Base-by-base conservation (phyloP, 2,329 filamentous ascomycete genomes). In the Phyllachora maydis region DNA sequence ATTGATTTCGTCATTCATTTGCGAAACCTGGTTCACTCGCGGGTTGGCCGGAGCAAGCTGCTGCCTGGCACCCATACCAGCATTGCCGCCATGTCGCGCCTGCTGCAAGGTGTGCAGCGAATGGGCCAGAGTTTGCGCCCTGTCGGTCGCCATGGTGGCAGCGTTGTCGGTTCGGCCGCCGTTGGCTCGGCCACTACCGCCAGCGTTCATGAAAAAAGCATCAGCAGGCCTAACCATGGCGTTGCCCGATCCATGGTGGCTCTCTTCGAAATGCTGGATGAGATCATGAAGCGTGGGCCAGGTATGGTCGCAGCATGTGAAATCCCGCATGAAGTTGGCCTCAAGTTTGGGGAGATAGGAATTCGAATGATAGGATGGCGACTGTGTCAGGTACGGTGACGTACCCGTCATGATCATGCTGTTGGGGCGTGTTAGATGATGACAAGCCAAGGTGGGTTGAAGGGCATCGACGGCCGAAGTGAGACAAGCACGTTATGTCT, bases 291-390 rank as follows among this genome's bases (percentile, higher is more conserved):
- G 65, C 23, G 83, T 90, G 13, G 83, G 76, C 35, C 93, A 63
- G 16, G 74, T 85, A 38, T 79, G 66, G 39, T 82, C 82, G 50
- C 88, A 98, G 54, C 88, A 98, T 24, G 75, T 75, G 50, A 95
- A 95, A 52, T 95, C 83, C 48, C 75, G 75, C 79, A 95, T 90
- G 47, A 93, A 98, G 42, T 85, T 88, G 30, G 85, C 85, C 49
- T 98, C 88, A 42, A 93, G 69, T 48, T 92, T 93, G 7, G 83
- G 85, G 2, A 93, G 65, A 44, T 95, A 95, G 14, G 88, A 95
- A 5, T 83, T 91, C 1, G 85, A 95, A 48, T 95, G 85, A 39
- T 81, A 90, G 1, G 85, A 93, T 1, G 88, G 81, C n/a, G 83
- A 91, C 46, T 83, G 75, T 28, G 62, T 70, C 29, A 53, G 46